phyloP scores from a whole-genome alignment of 768 basidiomycete species.

The Sporobolomyces phaffii region DNA sequence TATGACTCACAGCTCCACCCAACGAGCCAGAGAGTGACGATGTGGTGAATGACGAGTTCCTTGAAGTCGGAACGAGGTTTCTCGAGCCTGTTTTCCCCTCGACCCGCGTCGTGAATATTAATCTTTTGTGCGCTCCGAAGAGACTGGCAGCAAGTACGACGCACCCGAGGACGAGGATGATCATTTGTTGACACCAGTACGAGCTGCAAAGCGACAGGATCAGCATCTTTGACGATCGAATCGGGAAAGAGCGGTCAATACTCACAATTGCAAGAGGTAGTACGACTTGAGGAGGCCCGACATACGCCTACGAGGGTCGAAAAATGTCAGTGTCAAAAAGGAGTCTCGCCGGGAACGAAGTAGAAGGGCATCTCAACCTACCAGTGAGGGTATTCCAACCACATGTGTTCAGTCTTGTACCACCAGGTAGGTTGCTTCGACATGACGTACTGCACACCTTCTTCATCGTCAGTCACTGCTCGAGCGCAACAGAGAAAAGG shows the following conservation, averaged over 20 bases:
- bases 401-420: constrained; percentile 76
- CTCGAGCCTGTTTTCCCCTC: constrained; percentile 56
- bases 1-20: constrained; percentile 61
- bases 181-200: constrained; percentile 90
- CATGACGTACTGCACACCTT: constrained; percentile 66
- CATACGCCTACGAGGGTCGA: constrained; percentile 63
- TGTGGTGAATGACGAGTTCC: constrained; percentile 82
- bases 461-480: background rate
- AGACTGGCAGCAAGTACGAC: too few relatives aligned
- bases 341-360: too few relatives aligned
- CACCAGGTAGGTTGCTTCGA: constrained; percentile 71
- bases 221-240: background rate
- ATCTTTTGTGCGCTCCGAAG: too few relatives aligned
- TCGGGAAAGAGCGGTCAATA: background rate
- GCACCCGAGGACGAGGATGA: constrained; percentile 66
- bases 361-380: background rate
- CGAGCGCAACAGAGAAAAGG: background rate
- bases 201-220: constrained; percentile 43
- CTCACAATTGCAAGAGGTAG: constrained; percentile 74
- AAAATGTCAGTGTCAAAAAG: background rate
- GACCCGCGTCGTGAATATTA: too few relatives aligned
- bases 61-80: constrained; percentile 87
- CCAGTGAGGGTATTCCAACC: constrained; percentile 54
- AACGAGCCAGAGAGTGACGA: constrained; percentile 90
- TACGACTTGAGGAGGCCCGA: constrained; percentile 75